phyloP scores from a whole-genome alignment of 768 basidiomycete genomes.

The Boletus fagicola region DNA sequence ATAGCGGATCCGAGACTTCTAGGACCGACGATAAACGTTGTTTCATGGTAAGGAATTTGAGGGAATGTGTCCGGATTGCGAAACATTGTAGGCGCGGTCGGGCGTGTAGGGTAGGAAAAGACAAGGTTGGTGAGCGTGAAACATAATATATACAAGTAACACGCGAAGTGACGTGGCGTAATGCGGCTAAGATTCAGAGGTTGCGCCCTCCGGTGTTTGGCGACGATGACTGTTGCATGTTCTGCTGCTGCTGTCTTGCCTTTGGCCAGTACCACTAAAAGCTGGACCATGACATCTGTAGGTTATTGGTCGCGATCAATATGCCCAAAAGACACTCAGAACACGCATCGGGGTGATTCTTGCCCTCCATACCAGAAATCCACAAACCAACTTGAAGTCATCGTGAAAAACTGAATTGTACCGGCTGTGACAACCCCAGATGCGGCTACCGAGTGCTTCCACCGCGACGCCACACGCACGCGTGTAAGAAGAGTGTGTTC shows the following conservation, averaged over 20 bases:
- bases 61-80: too few relatives aligned
- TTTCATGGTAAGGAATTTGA: too few relatives aligned
- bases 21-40: too few relatives aligned
- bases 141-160: slow-evolving; percentile 52
- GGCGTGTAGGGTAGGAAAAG: too few relatives aligned
- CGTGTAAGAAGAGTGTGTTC: slow-evolving; percentile 51
- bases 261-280: slow-evolving; percentile 59
- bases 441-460: slow-evolving; percentile 49
- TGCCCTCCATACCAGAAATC: too few relatives aligned
- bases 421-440: slow-evolving; percentile 46
- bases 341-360: slow-evolving; percentile 69
- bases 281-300: slow-evolving; percentile 81
- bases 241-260: slow-evolving; percentile 59
- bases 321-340: slow-evolving; percentile 98
- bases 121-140: too few relatives aligned
- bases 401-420: slow-evolving; percentile 74
- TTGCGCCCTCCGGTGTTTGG: slow-evolving; percentile 15
- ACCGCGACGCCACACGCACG: slow-evolving; percentile 50
- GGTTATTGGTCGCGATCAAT: slow-evolving; percentile 79
- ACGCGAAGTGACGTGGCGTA: slow-evolving; percentile 57
- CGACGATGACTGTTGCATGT: slow-evolving; percentile 22
- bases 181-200: slow-evolving; percentile 67
- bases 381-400: too few relatives aligned
- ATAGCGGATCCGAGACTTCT: too few relatives aligned
- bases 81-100: too few relatives aligned